These are phyloP conservation scores for Pyrenochaeta sp. DNA, from an alignment of 2,329 filamentous ascomycete genomes.

Conservation along the genomic window DNA sequence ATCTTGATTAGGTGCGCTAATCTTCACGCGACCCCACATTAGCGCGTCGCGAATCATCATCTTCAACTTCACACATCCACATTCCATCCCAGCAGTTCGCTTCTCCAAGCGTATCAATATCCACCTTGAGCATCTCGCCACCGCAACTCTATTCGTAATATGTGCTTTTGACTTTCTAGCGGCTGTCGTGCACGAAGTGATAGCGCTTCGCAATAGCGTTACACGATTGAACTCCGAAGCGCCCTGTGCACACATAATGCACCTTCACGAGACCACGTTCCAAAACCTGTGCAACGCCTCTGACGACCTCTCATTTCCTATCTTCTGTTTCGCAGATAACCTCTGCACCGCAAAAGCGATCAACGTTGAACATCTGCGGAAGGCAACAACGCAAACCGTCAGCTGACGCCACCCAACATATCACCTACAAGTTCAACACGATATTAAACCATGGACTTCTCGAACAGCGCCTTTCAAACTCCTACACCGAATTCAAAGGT, in stretches of 20 bases:
- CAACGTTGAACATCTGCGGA: conserved; percentile 5
- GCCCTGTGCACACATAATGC: conserved; percentile 38
- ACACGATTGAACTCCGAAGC: conserved; percentile 24
- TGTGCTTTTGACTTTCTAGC: conserved; percentile 10
- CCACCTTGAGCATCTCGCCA: conserved; percentile 12
- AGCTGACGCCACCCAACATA: conserved; percentile 30
- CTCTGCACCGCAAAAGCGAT: conserved; percentile 8
- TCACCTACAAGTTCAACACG: conserved; percentile 4
- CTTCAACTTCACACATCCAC: conserved; percentile 14
- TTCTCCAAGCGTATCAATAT: conserved; percentile 8
- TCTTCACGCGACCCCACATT: background rate
- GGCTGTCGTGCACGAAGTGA: conserved; percentile 8
- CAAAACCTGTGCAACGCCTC: conserved; percentile 22
- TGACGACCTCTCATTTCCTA: conserved; percentile 13
- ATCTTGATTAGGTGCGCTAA: conserved; percentile 9
- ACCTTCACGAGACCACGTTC: conserved; percentile 24
- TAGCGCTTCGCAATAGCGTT: conserved; percentile 25
- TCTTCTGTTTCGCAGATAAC: conserved; percentile 2
- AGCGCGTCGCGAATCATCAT: conserved; percentile 22
- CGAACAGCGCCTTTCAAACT: conserved; percentile 34
- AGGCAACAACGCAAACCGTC: conserved; percentile 37
- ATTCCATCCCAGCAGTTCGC: conserved; percentile 27
- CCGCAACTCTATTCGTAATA: conserved; percentile 19
- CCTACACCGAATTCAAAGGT: conserved; percentile 24
- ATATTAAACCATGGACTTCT: conserved; percentile 40